phyloP scores from a whole-genome alignment of 2,329 filamentous ascomycete genomes.

The Pseudogymnoascus sp. region DNA sequence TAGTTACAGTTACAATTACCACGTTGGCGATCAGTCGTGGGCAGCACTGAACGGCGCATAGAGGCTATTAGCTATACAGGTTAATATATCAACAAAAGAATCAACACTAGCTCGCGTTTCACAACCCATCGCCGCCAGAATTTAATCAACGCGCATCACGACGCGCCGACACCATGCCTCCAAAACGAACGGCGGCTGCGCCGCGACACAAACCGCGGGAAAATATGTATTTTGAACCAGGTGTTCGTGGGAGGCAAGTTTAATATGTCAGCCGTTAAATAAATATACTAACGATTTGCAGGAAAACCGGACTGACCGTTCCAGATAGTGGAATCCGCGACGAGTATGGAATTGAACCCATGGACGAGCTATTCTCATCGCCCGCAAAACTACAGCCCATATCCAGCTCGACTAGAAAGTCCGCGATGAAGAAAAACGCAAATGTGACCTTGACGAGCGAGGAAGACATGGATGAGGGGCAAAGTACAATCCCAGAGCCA shows the following conservation, averaged over 20 bases:
- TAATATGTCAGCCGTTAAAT: background rate
- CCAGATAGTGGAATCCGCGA: constrained; percentile 74
- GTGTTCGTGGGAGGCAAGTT: constrained; percentile 41
- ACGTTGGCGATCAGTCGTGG: background rate
- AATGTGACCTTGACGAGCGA: constrained; percentile 42
- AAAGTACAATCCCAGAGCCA: constrained; percentile 47
- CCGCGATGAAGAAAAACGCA: constrained; percentile 15
- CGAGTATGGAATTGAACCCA: constrained; percentile 83
- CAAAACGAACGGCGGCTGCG: constrained; percentile 12
- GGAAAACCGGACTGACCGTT: constrained; percentile 82
- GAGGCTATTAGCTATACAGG: background rate
- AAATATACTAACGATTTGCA: constrained; percentile 32
- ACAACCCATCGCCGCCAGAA: background rate
- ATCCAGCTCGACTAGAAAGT: background rate
- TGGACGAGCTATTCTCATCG: constrained; percentile 84
- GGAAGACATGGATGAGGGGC: constrained; percentile 54
- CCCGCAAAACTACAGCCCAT: constrained; percentile 53
- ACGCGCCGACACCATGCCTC: constrained; percentile 4
- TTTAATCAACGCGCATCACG: background rate
- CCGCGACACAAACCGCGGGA: constrained; percentile 27
- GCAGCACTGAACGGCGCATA: background rate
- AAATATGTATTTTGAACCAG: constrained; percentile 42
- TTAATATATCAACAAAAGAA: background rate
- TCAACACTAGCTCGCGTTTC: background rate
- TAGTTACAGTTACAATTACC: background rate